Conservation (phyloP, 1,284 basidiomycete genomes). For the Apiotrichum sp. region DNA sequence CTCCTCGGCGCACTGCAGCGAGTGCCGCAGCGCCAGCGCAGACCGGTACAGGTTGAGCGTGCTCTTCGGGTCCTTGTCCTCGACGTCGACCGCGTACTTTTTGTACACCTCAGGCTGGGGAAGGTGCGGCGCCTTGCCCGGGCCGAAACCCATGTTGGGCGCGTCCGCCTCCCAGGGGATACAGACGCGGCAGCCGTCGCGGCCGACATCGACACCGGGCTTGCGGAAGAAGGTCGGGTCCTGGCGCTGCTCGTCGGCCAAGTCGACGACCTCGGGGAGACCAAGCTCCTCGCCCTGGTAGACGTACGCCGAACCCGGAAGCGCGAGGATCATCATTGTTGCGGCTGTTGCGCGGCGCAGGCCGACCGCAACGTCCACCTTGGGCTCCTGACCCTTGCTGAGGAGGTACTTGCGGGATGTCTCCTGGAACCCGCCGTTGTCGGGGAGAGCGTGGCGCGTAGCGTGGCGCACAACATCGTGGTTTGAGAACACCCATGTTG, state of each 20-base stretch:
- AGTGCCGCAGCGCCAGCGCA: slow-evolving; percentile 23
- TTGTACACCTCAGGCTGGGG: slow-evolving; percentile 30
- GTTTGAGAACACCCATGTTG: slow-evolving; percentile 41
- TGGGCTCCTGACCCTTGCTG: slow-evolving; percentile 15
- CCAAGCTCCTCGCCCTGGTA: slow-evolving; percentile 45
- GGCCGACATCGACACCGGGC: slow-evolving; percentile 30
- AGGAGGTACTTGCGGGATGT: slow-evolving; percentile 20
- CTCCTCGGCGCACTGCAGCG: slow-evolving; percentile 30
- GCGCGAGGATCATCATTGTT: slow-evolving; percentile 34
- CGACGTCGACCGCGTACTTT: slow-evolving; percentile 26
- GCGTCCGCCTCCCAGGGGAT: slow-evolving; percentile 18
- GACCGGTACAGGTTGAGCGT: slow-evolving; percentile 34
- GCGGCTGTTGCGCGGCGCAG: slow-evolving; percentile 28
- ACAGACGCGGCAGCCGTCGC: slow-evolving; percentile 40
- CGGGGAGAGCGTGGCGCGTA: slow-evolving; percentile 31
- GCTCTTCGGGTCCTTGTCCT: slow-evolving; percentile 25
- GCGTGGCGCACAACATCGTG: slow-evolving; percentile 40
- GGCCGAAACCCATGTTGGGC: slow-evolving; percentile 31
- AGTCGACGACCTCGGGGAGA: slow-evolving; percentile 34
- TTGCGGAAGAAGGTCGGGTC: slow-evolving; percentile 38
- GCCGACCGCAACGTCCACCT: slow-evolving; percentile 24
- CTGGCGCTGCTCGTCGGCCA: slow-evolving; percentile 29
- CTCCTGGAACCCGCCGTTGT: slow-evolving; percentile 15
- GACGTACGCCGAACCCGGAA: slow-evolving; percentile 39
- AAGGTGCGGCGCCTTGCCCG: slow-evolving; percentile 24